phyloP scores from a whole-genome alignment of 164 flowering plant species.

The Piper betle region DNA sequence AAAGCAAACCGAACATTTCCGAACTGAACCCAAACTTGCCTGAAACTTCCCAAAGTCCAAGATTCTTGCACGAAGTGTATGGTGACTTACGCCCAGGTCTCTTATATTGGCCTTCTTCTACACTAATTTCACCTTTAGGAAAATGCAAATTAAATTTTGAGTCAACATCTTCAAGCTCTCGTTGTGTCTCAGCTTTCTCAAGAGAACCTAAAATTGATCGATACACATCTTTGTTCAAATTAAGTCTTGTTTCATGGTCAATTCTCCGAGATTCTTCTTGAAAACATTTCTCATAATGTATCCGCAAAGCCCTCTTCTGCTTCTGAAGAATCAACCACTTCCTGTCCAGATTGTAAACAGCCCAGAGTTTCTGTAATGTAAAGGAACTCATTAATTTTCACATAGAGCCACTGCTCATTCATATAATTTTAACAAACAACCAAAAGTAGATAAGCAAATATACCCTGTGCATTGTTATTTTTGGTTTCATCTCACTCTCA shows the following conservation, averaged over 20 bases:
- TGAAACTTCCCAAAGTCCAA: slow-evolving; percentile 91
- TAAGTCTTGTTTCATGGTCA: slow-evolving; percentile 59
- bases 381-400: neutral
- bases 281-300: slow-evolving; percentile 58
- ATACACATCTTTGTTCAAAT: slow-evolving; percentile 52
- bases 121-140: slow-evolving; percentile 75
- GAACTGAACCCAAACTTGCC: slow-evolving; percentile 85
- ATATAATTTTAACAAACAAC: too few relatives aligned
- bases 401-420: too few relatives aligned
- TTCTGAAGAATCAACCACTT: slow-evolving; percentile 92
- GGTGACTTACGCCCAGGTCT: slow-evolving; percentile 73
- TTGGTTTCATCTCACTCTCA: slow-evolving; percentile 19
- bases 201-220: slow-evolving; percentile 55
- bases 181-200: slow-evolving; percentile 66
- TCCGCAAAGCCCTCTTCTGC: slow-evolving; percentile 63
- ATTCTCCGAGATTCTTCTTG: slow-evolving; percentile 66
- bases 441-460: neutral
- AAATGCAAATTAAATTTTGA: slow-evolving; percentile 84
- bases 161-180: slow-evolving; percentile 96
- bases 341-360: slow-evolving; percentile 67
- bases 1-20: slow-evolving; percentile 64
- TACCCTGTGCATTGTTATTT: slow-evolving; percentile 18
- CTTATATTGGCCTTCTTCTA: slow-evolving; percentile 83
- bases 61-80: slow-evolving; percentile 62
- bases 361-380: slow-evolving; percentile 64